Evolutionary conservation across 129 eudicot genomes (phyloP).

Genomic region (Centrapalus pauciflorus): DNA sequence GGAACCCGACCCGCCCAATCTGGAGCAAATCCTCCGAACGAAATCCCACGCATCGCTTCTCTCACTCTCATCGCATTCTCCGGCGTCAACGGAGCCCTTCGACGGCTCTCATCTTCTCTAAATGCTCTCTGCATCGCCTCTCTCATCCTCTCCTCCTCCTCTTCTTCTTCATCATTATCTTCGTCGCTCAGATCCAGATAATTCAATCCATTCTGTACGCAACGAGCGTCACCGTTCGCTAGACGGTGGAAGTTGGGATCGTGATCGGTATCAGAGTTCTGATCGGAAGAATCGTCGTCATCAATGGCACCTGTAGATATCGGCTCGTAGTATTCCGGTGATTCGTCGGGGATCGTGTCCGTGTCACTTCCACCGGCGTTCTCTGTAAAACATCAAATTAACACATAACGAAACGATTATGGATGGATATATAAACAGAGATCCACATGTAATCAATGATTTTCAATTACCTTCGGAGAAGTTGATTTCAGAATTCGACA

Average conservation of each 20-base stretch:
- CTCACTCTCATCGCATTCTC: constrained; percentile 76
- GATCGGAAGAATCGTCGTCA: constrained; percentile 39
- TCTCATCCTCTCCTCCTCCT: constrained; percentile 33
- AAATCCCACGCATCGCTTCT: constrained; percentile 88
- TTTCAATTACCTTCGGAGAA: constrained; percentile 26
- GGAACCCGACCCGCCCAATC: constrained; percentile 68
- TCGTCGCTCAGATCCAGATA: constrained; percentile 64
- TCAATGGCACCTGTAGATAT: constrained; percentile 36
- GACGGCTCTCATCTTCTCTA: constrained; percentile 77
- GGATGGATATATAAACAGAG: neutral
- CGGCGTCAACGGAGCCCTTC: constrained; percentile 79
- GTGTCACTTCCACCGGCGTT: constrained; percentile 74
- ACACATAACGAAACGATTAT: neutral
- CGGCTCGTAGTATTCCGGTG: constrained; percentile 72
- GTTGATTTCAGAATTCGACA: constrained; percentile 22
- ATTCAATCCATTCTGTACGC: constrained; percentile 44
- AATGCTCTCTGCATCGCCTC: constrained; percentile 55
- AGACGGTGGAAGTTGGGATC: constrained; percentile 26
- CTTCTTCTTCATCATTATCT: constrained; percentile 44
- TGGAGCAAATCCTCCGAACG: constrained; percentile 70
- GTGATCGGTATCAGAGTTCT: constrained; percentile 35
- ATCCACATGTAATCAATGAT: too few species aligned
- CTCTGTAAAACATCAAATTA: constrained; percentile 23
- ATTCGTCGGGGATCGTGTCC: constrained; percentile 56
- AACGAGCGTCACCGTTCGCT: constrained; percentile 43